A percentile compares a stretch with the other conserved stretches of the same genome.
Conservation (phyloP, 2,329 filamentous ascomycete species). For the Epichloe aotearoae region DNA sequence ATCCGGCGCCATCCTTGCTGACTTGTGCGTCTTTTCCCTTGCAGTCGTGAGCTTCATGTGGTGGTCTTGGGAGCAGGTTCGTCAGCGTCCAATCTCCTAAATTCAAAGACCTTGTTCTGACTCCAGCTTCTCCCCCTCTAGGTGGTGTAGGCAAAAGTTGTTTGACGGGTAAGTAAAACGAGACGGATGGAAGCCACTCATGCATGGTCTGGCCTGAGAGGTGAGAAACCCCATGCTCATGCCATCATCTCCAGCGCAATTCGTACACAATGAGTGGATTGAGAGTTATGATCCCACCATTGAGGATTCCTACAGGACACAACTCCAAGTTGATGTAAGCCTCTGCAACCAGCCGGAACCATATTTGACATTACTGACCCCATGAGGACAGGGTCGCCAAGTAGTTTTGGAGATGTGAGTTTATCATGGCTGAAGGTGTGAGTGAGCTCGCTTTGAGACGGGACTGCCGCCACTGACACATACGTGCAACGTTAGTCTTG, state of each 20-base stretch:
- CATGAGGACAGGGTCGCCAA: conserved; percentile 55
- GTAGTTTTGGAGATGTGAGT: conserved; percentile 79
- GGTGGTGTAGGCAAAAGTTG: conserved; percentile 89
- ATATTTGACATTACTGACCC: background rate
- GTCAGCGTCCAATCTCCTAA: conserved; percentile 14
- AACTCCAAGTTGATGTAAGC: conserved; percentile 73
- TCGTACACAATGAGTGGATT: conserved; percentile 90
- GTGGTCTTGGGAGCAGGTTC: conserved; percentile 69
- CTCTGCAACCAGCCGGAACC: background rate
- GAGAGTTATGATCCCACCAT: conserved; percentile 75
- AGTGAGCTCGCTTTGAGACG: conserved; percentile 1
- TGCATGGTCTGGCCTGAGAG: background rate
- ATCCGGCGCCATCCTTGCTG: background rate
- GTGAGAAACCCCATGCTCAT: background rate
- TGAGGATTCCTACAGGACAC: conserved; percentile 64
- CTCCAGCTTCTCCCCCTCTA: conserved; percentile 22
- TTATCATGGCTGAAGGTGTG: conserved; percentile 7
- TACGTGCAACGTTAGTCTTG: conserved; percentile 35
- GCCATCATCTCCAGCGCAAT: conserved; percentile 56
- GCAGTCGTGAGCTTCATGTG: conserved; percentile 66
- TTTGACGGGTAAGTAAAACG: conserved; percentile 55
- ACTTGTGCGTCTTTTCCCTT: background rate
- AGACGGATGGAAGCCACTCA: background rate
- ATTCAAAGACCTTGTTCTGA: conserved; percentile 16
- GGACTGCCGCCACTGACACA: conserved; percentile 10